phyloP scores from a whole-genome alignment of 176 grass and related monocot species.

The Cenchrus fungigraminus region DNA sequence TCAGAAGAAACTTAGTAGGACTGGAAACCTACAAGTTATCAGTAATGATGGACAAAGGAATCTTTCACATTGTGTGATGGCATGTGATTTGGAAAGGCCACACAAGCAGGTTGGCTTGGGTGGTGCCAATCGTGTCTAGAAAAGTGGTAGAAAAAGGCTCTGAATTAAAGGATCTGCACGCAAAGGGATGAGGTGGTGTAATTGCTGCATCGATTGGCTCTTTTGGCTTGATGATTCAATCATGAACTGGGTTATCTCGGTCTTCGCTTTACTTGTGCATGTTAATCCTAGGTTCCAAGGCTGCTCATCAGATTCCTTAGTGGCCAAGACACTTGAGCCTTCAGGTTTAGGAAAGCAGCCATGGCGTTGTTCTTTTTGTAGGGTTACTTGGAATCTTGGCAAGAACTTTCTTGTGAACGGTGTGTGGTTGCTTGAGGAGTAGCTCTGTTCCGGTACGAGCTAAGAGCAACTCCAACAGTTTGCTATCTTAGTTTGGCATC shows the following conservation, averaged over 20 bases:
- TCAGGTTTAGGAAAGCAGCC: slow-evolving; percentile 19
- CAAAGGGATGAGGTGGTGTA: neutral
- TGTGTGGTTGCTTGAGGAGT: slow-evolving; percentile 7
- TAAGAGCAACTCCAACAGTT: neutral
- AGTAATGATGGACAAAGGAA: slow-evolving; percentile 32
- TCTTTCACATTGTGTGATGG: slow-evolving; percentile 38
- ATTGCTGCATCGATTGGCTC: slow-evolving; percentile 8
- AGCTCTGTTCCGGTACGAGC: neutral
- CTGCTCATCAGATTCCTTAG: slow-evolving; percentile 36
- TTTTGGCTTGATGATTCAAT: slow-evolving; percentile 6
- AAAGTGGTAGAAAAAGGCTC: slow-evolving; percentile 19
- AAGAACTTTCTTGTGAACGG: slow-evolving; percentile 38
- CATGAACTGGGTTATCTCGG: slow-evolving; percentile 15
- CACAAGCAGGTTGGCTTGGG: neutral
- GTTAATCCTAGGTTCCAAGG: slow-evolving; percentile 23
- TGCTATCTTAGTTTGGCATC: too few species aligned
- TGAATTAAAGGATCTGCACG: neutral
- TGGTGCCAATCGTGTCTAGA: slow-evolving; percentile 31
- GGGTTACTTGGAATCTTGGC: slow-evolving; percentile 43
- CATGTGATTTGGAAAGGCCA: slow-evolving; percentile 40
- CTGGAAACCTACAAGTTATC: slow-evolving; percentile 38
- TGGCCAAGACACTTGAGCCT: slow-evolving; percentile 38
- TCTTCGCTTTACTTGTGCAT: neutral
- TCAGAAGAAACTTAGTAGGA: slow-evolving; percentile 33
- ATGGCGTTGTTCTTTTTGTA: neutral